phyloP scores from a whole-genome alignment of 2,329 filamentous ascomycete species.

The Arthrinium phaeospermum region DNA sequence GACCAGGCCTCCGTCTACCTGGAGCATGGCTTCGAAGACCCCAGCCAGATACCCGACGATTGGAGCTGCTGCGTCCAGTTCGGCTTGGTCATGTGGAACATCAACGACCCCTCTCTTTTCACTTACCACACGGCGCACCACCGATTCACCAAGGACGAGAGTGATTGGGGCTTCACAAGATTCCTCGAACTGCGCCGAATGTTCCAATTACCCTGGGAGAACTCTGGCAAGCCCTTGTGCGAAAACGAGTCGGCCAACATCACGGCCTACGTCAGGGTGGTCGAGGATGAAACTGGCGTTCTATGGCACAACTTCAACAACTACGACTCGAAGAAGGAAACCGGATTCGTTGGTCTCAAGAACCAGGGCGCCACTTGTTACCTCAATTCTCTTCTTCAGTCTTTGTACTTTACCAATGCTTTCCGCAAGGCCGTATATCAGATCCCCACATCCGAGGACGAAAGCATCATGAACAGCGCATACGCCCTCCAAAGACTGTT shows the following conservation, averaged over 20 bases:
- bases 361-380: constrained; percentile 96
- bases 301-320: constrained; percentile 91
- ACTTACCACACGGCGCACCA: constrained; percentile 86
- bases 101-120: constrained; percentile 86
- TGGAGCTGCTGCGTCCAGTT: constrained; percentile 99
- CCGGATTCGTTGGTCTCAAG: constrained; percentile 93
- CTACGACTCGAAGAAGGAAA: constrained; percentile 99
- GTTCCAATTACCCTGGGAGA: constrained; percentile 80
- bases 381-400: constrained; percentile 83
- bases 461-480: constrained; percentile 83
- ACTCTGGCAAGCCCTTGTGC: constrained; percentile 70
- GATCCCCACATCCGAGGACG: constrained; percentile 89
- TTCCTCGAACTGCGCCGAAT: constrained; percentile 89
- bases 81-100: constrained; percentile 91
- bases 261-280: constrained; percentile 80
- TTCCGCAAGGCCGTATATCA: constrained; percentile 98
- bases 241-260: constrained; percentile 80
- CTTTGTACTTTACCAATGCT: constrained; percentile 85
- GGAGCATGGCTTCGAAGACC: constrained; percentile 86
- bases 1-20: constrained; percentile 95
- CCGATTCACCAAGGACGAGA: constrained; percentile 94
- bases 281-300: constrained; percentile 87
- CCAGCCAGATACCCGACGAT: constrained; percentile 78
- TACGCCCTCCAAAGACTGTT: constrained; percentile 94
- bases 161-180: constrained; percentile 98